phyloP scores from a whole-genome alignment of 2,329 filamentous ascomycete genomes.

The Calonectria pseudoreteaudii region DNA sequence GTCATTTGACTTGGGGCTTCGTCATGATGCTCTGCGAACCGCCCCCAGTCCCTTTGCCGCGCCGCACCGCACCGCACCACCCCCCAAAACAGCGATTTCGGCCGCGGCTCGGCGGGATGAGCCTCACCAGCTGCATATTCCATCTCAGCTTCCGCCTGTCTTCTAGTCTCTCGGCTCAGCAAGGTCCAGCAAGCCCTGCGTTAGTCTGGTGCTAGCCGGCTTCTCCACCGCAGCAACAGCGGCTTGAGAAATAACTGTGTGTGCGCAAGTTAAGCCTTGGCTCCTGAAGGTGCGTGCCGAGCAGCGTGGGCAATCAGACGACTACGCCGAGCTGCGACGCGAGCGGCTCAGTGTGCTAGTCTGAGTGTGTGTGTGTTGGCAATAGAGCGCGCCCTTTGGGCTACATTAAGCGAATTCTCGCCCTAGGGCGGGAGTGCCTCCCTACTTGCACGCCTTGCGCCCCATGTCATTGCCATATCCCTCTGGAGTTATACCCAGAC shows the following conservation, averaged over 20 bases:
- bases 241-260: neutral
- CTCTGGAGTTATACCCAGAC: neutral
- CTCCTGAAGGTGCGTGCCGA: neutral
- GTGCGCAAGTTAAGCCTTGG: neutral
- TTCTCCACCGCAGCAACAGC: neutral
- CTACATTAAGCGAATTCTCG: neutral
- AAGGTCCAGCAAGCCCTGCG: conserved; percentile 24
- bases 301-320: neutral
- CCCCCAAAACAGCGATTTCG: conserved; percentile 1
- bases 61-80: neutral
- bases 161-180: conserved; percentile 29
- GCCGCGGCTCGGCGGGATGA: conserved; percentile 17
- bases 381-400: neutral
- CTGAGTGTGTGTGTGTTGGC: neutral
- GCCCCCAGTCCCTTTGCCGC: neutral
- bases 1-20: neutral
- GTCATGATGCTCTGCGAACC: neutral
- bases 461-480: neutral
- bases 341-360: neutral
- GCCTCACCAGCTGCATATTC: conserved; percentile 26
- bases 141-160: conserved; percentile 30
- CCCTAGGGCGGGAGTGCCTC: neutral
- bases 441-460: neutral
- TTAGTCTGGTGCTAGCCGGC: conserved; percentile 25
- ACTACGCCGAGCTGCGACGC: neutral